These are phyloP conservation scores for Hypericum androsaemum DNA, from an alignment of 345 rosid species.

Conservation along the genomic window DNA sequence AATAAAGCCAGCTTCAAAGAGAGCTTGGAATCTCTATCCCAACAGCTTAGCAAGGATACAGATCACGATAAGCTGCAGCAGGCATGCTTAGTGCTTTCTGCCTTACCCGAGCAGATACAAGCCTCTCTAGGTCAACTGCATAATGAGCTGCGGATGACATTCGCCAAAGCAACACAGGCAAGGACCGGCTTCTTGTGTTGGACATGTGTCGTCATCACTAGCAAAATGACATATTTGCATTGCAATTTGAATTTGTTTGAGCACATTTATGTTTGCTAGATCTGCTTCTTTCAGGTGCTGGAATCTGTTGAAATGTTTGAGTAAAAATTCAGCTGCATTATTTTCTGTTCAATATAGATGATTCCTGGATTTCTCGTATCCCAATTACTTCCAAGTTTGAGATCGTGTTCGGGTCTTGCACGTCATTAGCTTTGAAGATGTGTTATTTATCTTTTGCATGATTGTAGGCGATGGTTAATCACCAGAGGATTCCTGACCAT, in stretches of 20 bases:
- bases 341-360: too few species aligned
- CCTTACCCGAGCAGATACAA: slow-evolving; percentile 51
- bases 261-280: too few species aligned
- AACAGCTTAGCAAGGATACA: slow-evolving; percentile 40
- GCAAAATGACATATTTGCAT: slow-evolving; percentile 1
- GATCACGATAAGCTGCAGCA: slow-evolving; percentile 42
- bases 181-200: slow-evolving; percentile 4
- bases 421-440: too few species aligned
- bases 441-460: too few species aligned
- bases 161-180: slow-evolving; percentile 56
- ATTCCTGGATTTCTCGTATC: too few species aligned
- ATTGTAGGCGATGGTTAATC: too few species aligned
- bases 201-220: slow-evolving; percentile 1
- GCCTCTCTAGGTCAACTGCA: slow-evolving; percentile 38
- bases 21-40: slow-evolving; percentile 51
- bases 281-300: too few species aligned
- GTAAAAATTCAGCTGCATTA: too few species aligned
- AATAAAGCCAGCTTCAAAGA: slow-evolving; percentile 45
- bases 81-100: slow-evolving; percentile 35
- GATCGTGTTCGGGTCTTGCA: too few species aligned
- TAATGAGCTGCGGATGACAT: slow-evolving; percentile 38
- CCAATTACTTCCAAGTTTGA: too few species aligned
- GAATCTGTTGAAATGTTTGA: too few species aligned
- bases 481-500: too few species aligned
- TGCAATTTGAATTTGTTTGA: neutral